Conservation (phyloP, 1,284 basidiomycete genomes). For the Microbotryum violaceum region DNA sequence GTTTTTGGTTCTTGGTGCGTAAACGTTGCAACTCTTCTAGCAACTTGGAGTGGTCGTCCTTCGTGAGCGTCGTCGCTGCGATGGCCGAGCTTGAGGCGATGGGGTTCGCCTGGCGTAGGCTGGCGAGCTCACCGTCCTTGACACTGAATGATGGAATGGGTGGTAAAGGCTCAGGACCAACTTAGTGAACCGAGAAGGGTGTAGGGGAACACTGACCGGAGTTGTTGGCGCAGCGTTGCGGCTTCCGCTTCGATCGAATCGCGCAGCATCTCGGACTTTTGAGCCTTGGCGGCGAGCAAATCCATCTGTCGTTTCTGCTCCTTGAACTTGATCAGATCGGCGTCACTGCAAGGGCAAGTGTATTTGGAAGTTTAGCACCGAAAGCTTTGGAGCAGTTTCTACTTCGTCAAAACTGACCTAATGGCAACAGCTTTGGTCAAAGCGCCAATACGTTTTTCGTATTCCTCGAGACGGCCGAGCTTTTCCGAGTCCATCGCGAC, state of each 20-base stretch:
- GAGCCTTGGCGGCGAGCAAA: conserved; percentile 20
- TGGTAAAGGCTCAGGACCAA: too few relatives aligned
- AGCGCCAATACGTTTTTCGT: conserved; percentile 51
- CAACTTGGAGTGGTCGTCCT: conserved; percentile 5
- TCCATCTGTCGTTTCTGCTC: conserved; percentile 48
- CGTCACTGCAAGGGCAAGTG: conserved; percentile 49
- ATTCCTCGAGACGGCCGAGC: conserved; percentile 22
- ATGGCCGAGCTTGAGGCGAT: not conserved
- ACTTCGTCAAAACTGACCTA: conserved; percentile 48
- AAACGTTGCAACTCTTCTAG: conserved; percentile 10
- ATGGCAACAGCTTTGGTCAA: conserved; percentile 59
- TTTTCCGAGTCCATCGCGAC: conserved; percentile 23
- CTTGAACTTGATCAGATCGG: conserved; percentile 61
- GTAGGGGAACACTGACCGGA: conserved; percentile 16
- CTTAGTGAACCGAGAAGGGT: not conserved
- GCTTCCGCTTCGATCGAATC: conserved; percentile 19
- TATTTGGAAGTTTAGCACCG: too few relatives aligned
- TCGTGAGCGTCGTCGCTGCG: not conserved
- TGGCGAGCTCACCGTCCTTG: not conserved
- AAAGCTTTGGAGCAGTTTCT: too few relatives aligned
- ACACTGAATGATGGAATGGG: not conserved
- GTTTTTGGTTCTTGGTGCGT: conserved; percentile 7
- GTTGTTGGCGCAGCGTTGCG: not conserved
- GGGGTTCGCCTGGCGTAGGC: not conserved
- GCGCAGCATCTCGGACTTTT: conserved; percentile 20